phyloP scores from a whole-genome alignment of 768 basidiomycete species.

The Ramaria rubella region DNA sequence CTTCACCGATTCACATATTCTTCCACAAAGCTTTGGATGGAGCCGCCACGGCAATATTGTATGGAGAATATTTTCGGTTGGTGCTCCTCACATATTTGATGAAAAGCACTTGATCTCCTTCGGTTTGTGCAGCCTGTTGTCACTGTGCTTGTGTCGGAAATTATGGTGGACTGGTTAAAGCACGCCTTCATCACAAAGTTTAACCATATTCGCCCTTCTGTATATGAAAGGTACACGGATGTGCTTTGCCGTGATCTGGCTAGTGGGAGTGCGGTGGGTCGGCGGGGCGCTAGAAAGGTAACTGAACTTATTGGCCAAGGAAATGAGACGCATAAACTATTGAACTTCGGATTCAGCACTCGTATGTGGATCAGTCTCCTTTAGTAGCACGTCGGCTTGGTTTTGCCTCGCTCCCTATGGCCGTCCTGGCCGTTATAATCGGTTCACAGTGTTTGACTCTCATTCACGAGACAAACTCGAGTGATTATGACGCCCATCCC shows the following conservation, averaged over 20 bases:
- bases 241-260: constrained; percentile 92
- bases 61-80: constrained; percentile 86
- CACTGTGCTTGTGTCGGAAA: constrained; percentile 86
- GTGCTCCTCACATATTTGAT: constrained; percentile 23
- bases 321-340: too few relatives aligned
- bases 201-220: constrained; percentile 93
- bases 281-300: constrained; percentile 67
- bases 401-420: constrained; percentile 87
- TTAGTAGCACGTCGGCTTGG: constrained; percentile 90
- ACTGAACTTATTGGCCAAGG: constrained; percentile 6
- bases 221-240: constrained; percentile 93
- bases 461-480: constrained; percentile 29
- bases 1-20: constrained; percentile 61
- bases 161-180: constrained; percentile 96
- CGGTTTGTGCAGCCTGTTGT: constrained; percentile 65
- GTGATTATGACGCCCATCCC: background rate
- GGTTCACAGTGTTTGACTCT: constrained; percentile 64
- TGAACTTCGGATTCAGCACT: constrained; percentile 43
- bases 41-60: constrained; percentile 70
- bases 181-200: constrained; percentile 99
- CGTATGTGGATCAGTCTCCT: constrained; percentile 93
- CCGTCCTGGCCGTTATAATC: constrained; percentile 72
- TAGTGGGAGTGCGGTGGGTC: constrained; percentile 64
- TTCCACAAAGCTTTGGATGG: constrained; percentile 83
- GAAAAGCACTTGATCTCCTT: background rate